Evolutionary conservation across 192 early-diverging fungal genomes (phyloP), one percentile per base, ranked within the genome.

Genomic region (Podila epigama): DNA sequence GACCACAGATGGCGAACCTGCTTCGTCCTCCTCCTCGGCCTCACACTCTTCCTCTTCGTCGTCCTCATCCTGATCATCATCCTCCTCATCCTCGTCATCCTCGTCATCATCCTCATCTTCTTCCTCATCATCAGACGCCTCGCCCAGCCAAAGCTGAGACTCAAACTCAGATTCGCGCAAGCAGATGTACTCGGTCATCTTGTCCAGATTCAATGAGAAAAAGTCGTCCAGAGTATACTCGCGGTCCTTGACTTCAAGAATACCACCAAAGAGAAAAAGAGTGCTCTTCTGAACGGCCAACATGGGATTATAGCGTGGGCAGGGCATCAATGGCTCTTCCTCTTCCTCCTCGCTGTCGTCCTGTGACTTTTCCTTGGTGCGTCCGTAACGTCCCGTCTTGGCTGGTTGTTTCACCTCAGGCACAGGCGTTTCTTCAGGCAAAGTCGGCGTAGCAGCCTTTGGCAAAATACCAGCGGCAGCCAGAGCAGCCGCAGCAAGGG

Each of bases 281-380:
- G 68, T 81, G 16, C 81, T 84, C 37, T 83, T 82, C 20, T 82
- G 70, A 18, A 90, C 85, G 5, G 82, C 79, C 79, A 91, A 57
- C 90, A 91, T 92, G 13, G 85, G 69, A 68, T 90, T 91, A 66
- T 88, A 92, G 5, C 91, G 84, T 10, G 88, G 86, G 18, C 86
- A 80, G 1, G 90, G 90, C 51, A 75, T 66, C 31, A 79, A 34
- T 0, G 68, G 62, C 40, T 84, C 82, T 18, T 63, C 54, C 25
- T 65, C 62, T 40, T 84, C 71, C 1, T 71, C 64, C 0, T 60
- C 60, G 32, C 83, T 61, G 29, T 63, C 66, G 13, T 51, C 54
- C 15, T n/a, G n/a, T n/a, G n/a, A n/a, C n/a, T n/a, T n/a, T n/a
- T 35, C 48, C 27, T 52, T 66, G 32, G 48, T 32, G 2, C 52